Conservation (phyloP, 805 yeast genomes). For the Candida hispaniensis region DNA sequence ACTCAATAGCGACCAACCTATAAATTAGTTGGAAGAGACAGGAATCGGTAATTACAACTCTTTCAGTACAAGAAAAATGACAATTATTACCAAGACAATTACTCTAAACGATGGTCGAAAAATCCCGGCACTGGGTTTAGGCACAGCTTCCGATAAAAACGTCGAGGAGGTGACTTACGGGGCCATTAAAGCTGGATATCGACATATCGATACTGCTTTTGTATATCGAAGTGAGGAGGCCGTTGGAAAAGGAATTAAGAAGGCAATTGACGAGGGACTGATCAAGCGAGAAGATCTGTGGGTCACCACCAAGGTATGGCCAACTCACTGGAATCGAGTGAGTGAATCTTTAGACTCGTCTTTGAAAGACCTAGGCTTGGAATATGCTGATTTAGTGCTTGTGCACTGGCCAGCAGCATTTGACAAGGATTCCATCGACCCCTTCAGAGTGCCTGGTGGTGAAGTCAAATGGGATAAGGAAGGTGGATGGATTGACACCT, state of each 20-base stretch:
- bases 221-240: conserved; percentile 55
- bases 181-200: conserved; percentile 42
- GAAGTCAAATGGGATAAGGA: conserved; percentile 19
- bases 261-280: conserved; percentile 31
- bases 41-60: too few species aligned
- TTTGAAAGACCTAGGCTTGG: conserved; percentile 51
- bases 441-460: conserved; percentile 30
- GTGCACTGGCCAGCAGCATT: conserved; percentile 72
- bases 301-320: conserved; percentile 55
- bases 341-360: conserved; percentile 46
- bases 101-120: conserved; percentile 45
- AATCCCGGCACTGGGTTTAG: conserved; percentile 62
- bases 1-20: too few species aligned
- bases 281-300: conserved; percentile 55
- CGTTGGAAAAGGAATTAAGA: conserved; percentile 42
- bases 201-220: conserved; percentile 71
- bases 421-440: conserved; percentile 30
- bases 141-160: conserved; percentile 52
- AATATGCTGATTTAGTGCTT: conserved; percentile 67
- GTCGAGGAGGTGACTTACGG: conserved; percentile 40
- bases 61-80: neutral
- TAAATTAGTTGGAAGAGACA: too few species aligned
- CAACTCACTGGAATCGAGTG: conserved; percentile 33
- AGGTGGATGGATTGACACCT: conserved; percentile 28
- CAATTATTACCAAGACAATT: conserved; percentile 13